Base-by-base conservation (phyloP, 805 yeast genomes). In the Candida chilensis region DNA sequence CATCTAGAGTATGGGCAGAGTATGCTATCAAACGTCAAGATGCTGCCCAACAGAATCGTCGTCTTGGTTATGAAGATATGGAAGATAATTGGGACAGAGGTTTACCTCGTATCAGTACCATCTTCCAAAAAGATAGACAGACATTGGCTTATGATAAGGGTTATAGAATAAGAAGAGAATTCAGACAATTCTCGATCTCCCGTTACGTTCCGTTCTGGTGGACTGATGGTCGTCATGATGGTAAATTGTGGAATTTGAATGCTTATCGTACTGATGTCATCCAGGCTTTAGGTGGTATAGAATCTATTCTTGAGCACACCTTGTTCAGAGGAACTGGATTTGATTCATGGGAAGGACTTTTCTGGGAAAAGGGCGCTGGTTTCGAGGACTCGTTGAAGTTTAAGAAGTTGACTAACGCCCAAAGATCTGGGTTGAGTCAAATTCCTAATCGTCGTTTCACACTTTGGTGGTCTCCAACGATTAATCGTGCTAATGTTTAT, bases 401-500 rank as follows among this genome's bases (percentile, higher is more conserved):
- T 56, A 87, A 88, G 53, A 92, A 90, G 50, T 68, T 92, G 42
- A 92, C 99, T 1, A 90, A 90, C 55, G 99, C 99, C 1, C 99
- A 92, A 62, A 67, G 98, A 46, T 80, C 96, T 4, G 99, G 99
- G 50, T 68, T 92, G 40, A 84, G 94, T 47, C 99, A 92, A 58
- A 90, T 92, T 46, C 99, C 99, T 3, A 92, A 92, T 50, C 78
- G 99, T 51, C 71, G 99, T 27, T 92, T 92, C 50, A 92, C 98
- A 0, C 60, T 92, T 18, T 92, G 99, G 99, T 92, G 99, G 99
- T 87, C 96, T 0, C 99, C 99, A 5, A 92, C 99, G 0, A 92
- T 92, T 44, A 92, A 92, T 47, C 72, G 99, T 39, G 98, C 98
- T 5, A 92, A 92, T 48, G 97, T 92, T 16, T 92, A 92, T 48